Conservation (phyloP, 2,329 filamentous ascomycete genomes). For the Verticillium longisporum region DNA sequence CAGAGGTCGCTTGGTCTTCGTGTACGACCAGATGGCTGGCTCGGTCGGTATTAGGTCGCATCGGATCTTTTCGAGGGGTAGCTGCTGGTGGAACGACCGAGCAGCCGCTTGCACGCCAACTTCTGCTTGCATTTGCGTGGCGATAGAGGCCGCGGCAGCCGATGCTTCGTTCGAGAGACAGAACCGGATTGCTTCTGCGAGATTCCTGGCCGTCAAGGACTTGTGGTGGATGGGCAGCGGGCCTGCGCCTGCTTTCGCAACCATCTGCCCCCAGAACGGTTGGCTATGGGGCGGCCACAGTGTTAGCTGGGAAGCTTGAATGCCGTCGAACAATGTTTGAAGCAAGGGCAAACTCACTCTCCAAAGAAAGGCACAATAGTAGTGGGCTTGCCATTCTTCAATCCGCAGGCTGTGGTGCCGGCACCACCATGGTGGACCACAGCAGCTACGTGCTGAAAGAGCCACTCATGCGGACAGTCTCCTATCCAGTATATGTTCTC, state of each 20-base stretch:
- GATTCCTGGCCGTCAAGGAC: constrained; percentile 55
- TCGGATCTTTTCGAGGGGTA: constrained; percentile 59
- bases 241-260: constrained; percentile 64
- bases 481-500: constrained; percentile 77
- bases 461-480: constrained; percentile 83
- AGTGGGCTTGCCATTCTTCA: constrained; percentile 72
- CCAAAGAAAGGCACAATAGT: constrained; percentile 83
- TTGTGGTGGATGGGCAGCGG: constrained; percentile 65
- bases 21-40: constrained; percentile 69
- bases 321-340: too few species aligned
- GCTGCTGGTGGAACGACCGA: constrained; percentile 61
- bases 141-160: constrained; percentile 49
- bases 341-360: constrained; percentile 29
- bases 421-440: constrained; percentile 87
- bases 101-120: constrained; percentile 56
- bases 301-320: too few species aligned
- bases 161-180: constrained; percentile 54
- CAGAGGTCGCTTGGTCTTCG: constrained; percentile 58
- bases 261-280: constrained; percentile 76
- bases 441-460: constrained; percentile 73
- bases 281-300: constrained; percentile 30
- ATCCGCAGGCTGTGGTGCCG: constrained; percentile 79
- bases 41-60: constrained; percentile 63
- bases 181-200: constrained; percentile 57
- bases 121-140: constrained; percentile 60